Base-by-base conservation (phyloP, 108 stramenopile genomes). In the Epithemia pelagica region DNA sequence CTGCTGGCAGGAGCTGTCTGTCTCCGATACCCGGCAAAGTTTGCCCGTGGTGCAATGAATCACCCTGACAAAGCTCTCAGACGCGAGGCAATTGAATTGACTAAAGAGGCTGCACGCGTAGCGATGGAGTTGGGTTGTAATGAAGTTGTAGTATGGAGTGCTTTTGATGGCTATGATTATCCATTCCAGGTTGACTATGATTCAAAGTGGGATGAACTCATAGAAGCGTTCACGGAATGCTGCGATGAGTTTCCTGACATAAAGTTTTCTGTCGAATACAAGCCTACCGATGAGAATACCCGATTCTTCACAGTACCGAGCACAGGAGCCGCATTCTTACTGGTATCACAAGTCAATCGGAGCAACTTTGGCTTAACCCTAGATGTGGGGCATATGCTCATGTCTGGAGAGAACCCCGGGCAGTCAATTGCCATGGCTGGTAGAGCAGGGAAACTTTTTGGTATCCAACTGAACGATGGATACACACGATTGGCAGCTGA, bases 111-210 rank as follows among this genome's bases (percentile, higher is more conserved):
- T 0, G 87, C 86, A 8, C 56, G 76, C 46, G 70, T 65, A 20
- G 92, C 89, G 8, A 65, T 53, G 59, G 75, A 83, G 25, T 59
- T 94, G 2, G 87, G 87, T 8, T 81, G 82, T 61, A 63, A 81
- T 59, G 86, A 88, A 62, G 92, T 94, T 8, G 89, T 90, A 21
- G 78, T 94, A 7, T 94, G 92, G 92, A 75, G 74, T 56, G 92
- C 92, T 20, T 94, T 78, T 70, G 89, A 91, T 74, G 92, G 92
- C 19, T 94, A 91, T 70, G 92, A 94, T 62, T 94, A 94, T 67
- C 82, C 87, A 0, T 87, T 91, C 64, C 86, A 89, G 67, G 82
- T 84, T 0, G 72, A 84, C 51, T 89, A 92, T 70, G 70, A 80
- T 60, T 81, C 87, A 54, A 87, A 86, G 52, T 94, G 89, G 88